phyloP scores from a whole-genome alignment of 2,329 filamentous ascomycete species.

The Arthrobotrys megalospora region DNA sequence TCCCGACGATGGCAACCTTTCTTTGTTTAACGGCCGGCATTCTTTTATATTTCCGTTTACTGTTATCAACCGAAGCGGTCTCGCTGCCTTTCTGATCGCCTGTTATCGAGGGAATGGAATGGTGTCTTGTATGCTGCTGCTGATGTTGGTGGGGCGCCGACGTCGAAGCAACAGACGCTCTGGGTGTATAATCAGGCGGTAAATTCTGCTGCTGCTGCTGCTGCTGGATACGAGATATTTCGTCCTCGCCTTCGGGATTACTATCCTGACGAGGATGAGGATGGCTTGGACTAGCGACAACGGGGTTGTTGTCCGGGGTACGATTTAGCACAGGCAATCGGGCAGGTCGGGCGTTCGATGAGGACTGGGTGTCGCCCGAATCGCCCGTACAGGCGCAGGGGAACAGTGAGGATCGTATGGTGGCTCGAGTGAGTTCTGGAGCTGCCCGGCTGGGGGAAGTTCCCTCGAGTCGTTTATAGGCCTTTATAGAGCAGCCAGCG shows the following conservation, averaged over 20 bases:
- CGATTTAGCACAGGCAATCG: slow-evolving; percentile 50
- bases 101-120: slow-evolving; percentile 39
- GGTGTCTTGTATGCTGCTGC: slow-evolving; percentile 40
- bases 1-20: slow-evolving; percentile 96
- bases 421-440: slow-evolving; percentile 37
- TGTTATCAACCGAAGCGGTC: slow-evolving; percentile 13
- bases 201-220: slow-evolving; percentile 8
- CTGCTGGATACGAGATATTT: slow-evolving; percentile 44
- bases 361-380: slow-evolving; percentile 57
- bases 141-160: slow-evolving; percentile 22
- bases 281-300: background rate
- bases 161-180: slow-evolving; percentile 46
- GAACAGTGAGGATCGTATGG: slow-evolving; percentile 58
- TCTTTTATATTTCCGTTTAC: slow-evolving; percentile 27
- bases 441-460: slow-evolving; percentile 53
- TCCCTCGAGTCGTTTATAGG: slow-evolving; percentile 4
- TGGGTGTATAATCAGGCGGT: slow-evolving; percentile 52
- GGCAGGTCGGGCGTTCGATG: slow-evolving; percentile 55
- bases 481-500: background rate
- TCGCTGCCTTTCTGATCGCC: slow-evolving; percentile 22
- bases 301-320: slow-evolving; percentile 16
- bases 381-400: slow-evolving; percentile 59
- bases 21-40: slow-evolving; percentile 76
- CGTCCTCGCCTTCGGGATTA: slow-evolving; percentile 13
- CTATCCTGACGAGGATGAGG: background rate